Evolutionary conservation across 192 early-diverging fungal species (phyloP).

Genomic region (Linnemannia hyalina): DNA sequence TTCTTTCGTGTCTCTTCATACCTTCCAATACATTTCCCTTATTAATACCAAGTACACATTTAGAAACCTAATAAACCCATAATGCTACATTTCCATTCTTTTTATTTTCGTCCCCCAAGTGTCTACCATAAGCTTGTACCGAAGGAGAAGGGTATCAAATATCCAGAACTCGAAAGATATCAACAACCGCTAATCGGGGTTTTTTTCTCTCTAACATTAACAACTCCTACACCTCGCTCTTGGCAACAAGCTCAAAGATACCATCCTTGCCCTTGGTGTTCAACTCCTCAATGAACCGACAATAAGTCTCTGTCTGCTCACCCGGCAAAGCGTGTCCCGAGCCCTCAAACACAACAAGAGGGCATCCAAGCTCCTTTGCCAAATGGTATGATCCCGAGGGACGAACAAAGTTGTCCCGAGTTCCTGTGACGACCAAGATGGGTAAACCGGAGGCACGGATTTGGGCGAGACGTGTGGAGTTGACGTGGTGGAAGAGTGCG

Average conservation of each 20-base stretch:
- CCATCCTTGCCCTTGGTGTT: conserved; percentile 42
- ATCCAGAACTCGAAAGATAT: background rate
- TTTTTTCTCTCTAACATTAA: background rate
- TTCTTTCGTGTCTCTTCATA: too few relatives aligned
- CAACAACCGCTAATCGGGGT: background rate
- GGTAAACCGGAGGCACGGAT: conserved; percentile 27
- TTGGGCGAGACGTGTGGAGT: conserved; percentile 18
- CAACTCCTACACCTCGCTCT: background rate
- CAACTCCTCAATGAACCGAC: conserved; percentile 42
- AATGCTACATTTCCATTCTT: too few relatives aligned
- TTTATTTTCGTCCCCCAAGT: conserved; percentile 2
- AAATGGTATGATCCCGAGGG: conserved; percentile 52
- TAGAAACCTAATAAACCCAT: too few relatives aligned
- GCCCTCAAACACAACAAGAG: conserved; percentile 48
- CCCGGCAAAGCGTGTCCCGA: conserved; percentile 44
- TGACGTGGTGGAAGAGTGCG: conserved; percentile 50
- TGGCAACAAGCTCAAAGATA: conserved; percentile 23
- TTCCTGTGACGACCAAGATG: conserved; percentile 42
- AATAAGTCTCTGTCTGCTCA: conserved; percentile 45
- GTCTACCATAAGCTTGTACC: background rate
- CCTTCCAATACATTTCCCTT: too few relatives aligned
- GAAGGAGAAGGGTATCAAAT: background rate
- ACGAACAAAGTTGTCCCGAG: conserved; percentile 42
- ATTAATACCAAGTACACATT: too few relatives aligned
- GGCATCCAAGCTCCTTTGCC: conserved; percentile 24